Percentiles rank a stretch among this genome's conserved stretches.
Evolutionary conservation across 2,329 filamentous ascomycete genomes (phyloP).

Genomic region (Botryotinia narcissicola): DNA sequence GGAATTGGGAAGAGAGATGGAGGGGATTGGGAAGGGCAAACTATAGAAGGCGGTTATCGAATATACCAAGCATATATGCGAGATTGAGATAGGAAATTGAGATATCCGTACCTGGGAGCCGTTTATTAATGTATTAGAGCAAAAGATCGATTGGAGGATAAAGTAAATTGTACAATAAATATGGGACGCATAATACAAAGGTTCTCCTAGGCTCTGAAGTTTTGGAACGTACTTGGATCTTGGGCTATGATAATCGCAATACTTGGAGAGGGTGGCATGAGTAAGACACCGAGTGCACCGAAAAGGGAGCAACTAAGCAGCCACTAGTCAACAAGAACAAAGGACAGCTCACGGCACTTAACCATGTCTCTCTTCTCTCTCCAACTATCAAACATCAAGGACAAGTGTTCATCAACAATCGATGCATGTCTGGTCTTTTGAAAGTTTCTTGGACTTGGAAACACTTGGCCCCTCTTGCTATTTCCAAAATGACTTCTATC

Average conservation of each 20-base stretch:
- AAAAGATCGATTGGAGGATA: background rate
- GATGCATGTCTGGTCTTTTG: background rate
- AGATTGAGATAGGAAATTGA: background rate
- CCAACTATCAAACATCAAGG: background rate
- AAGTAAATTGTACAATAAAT: background rate
- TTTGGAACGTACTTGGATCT: background rate
- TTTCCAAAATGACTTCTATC: background rate
- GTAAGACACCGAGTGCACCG: background rate
- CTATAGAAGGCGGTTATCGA: slow-evolving; percentile 23
- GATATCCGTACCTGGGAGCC: background rate
- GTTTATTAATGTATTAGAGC: background rate
- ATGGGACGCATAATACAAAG: slow-evolving; percentile 1
- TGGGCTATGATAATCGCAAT: background rate
- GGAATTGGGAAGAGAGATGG: slow-evolving; percentile 47
- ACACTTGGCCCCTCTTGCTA: background rate
- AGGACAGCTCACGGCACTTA: background rate
- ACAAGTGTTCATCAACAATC: slow-evolving; percentile 3
- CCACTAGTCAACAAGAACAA: background rate
- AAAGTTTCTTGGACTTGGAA: background rate
- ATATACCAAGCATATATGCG: background rate
- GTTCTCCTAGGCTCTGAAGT: background rate
- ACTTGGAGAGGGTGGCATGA: background rate
- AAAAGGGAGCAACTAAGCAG: background rate
- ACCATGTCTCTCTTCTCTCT: background rate
- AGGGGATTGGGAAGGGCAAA: slow-evolving; percentile 37